Evolutionary conservation across 1,139 yeast genomes (phyloP), one percentile per base, ranked within the genome.

Genomic region (Entelexis paramagnoliae): DNA sequence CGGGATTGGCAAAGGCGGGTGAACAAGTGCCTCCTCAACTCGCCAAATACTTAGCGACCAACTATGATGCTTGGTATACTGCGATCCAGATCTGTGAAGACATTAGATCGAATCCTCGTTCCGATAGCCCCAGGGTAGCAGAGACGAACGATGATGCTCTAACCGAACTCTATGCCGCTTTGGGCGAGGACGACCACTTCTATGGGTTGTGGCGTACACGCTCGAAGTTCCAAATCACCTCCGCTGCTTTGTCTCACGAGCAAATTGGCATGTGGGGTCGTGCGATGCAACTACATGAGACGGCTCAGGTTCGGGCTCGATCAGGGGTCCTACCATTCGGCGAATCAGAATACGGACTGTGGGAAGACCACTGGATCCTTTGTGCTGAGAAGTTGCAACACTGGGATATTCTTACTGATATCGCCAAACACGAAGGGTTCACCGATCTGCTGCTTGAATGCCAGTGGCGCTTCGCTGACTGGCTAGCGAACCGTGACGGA

Each of bases 381-480:
- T 89, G 98, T 72, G 96, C 98, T 2, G 96, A 93, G 64, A 91
- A 93, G 64, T 72, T 93, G 50, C 99, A 93, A 64, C 97, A 91
- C 59, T 93, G 99, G 99, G 98, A 93, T 65, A 83, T 93, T 53
- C 73, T 93, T 57, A 89, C 98, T 0, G 99, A 93, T 62, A 74
- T 93, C 47, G 98, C 99, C 3, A 87, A 91, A 63, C 97, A 93
- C 63, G 99, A 93, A 72, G 96, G 96, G 0, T 93, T 89, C 64
- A 87, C 96, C 0, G 99, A 93, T 64, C 73, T 93, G 59, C 70
- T 93, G 38, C 72, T 93, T 28, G 99, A 93, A 68, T 93, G 99
- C 74, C 98, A 97, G 44, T 93, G 99, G 99, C 76, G 98, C 64
- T 95, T 91, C 47, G 97, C 98, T 8, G 97, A 93, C 63, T 93